Base-by-base conservation (phyloP, 192 early-diverging fungal genomes). In the Umbelopsis sp. region DNA sequence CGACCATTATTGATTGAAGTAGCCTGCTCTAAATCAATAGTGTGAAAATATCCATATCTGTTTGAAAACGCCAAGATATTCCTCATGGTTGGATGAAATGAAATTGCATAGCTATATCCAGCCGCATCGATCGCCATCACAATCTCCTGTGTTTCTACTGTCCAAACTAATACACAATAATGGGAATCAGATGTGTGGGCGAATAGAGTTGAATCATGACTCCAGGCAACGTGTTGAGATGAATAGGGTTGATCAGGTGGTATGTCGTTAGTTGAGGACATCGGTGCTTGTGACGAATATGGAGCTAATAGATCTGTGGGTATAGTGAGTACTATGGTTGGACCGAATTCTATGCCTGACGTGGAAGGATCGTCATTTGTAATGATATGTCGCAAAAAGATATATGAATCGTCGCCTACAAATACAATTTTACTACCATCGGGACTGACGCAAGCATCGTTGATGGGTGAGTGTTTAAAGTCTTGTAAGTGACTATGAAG, bases 31-130 rank as follows among this genome's bases (percentile, higher is more conserved):
- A 83, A 55, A 53, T 86, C 78, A 5, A 86, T 78, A n/a, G 82
- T 78, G 46, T 86, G 84, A 13, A 83, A 75, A 67, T 82, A 86
- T 0, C 84, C 84, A 66, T 86, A 86, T 55, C 84, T 77, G 46
- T 86, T 86, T 50, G 71, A 53, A 22, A 83, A 81, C 1, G 78
- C 80, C 66, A 86, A 73, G 20, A 86, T 33, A 16, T 75, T 78
- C 48, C 81, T 80, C 5, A 78, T 30, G n/a, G 49, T 49, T 0
- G 84, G 84, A 44, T 86, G 84, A 49, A 86, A 86, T 6, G 74
- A 71, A 4, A 86, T 74, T 1, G 76, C 75, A 70, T 72, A 83
- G 3, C 76, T 78, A 18, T 67, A 67, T 22, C 82, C 84, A 2
- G 76, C 79, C 0, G 76, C 71, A 55, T 83, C 78, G 27, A 86